Base-by-base conservation (phyloP, 257 asterid species). In the Echites panduratus region DNA sequence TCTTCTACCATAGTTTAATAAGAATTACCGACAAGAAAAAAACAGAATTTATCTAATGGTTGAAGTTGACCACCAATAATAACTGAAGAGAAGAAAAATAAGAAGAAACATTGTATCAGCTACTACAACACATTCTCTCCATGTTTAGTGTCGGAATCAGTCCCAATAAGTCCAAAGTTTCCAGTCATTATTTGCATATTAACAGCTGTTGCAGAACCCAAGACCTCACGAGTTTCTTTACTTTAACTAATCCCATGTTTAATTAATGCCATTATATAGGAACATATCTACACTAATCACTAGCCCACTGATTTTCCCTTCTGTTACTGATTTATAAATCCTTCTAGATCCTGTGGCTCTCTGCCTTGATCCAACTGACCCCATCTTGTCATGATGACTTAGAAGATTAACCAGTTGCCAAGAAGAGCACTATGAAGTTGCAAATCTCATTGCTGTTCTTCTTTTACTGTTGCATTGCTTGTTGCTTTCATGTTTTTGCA, bases 161-260 rank as follows among this genome's bases (percentile, higher is more conserved):
- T 70, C 71, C 69, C 82, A 68, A 77, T 70, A 91, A 82, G 75
- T 84, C 91, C 95, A 89, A 86, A 86, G 44, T 77, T 81, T 79
- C 75, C 82, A 59, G 82, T 77, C 78, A 81, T 75, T 79, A 76
- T 77, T 66, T 74, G 77, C 82, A 52, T n/a, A 79, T 80, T 73
- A 76, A 79, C 86, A 86, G 89, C 92, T 89, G 76, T 84, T 85
- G 44, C 89, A 84, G 85, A 84, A 81, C 92, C 89, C 94, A 79
- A 86, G 88, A 91, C 85, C 95, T 81, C 92, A 89, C 88, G 88
- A 84, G 73, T 50, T 78, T 50, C 66, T 70, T 66, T 32, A 59
- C 57, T 70, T 53, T 62, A 74, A 66, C 79, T 74, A 68, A 86
- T 66, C 77, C 79, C 73, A 62, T 53, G 70, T 76, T 78, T 58